A percentile compares a stretch with the other conserved stretches of the same genome.
Evolutionary conservation across 108 stramenopile genomes (phyloP).

Genomic region (Fistulifera pelliculosa): DNA sequence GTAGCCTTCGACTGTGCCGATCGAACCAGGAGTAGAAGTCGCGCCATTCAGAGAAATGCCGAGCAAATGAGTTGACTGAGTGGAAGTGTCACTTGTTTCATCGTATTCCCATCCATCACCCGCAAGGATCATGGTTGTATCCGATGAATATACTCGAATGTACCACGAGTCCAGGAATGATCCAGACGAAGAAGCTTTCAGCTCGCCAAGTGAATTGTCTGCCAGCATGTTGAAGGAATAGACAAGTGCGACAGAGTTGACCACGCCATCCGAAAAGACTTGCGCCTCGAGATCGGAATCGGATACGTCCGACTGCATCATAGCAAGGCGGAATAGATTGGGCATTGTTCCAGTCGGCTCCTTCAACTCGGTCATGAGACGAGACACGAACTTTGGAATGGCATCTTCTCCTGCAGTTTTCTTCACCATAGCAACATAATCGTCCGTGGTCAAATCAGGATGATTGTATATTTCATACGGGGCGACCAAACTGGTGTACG

Average conservation of each 20-base stretch:
- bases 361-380: conserved; percentile 1
- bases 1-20: conserved; percentile 34
- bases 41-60: conserved; percentile 24
- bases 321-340: conserved; percentile 3
- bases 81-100: not conserved
- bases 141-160: conserved; percentile 28
- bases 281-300: conserved; percentile 2
- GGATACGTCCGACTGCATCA: not conserved
- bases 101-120: conserved; percentile 23
- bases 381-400: conserved; percentile 19
- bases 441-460: conserved; percentile 16
- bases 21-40: conserved; percentile 15
- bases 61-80: conserved; percentile 23
- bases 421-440: conserved; percentile 14
- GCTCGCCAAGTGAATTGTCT: not conserved
- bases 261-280: conserved; percentile 4
- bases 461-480: conserved; percentile 20
- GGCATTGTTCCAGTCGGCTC: conserved; percentile 1
- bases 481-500: conserved; percentile 7
- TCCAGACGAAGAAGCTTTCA: not conserved
- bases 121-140: conserved; percentile 24
- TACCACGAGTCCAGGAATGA: conserved; percentile 12
- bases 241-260: conserved; percentile 16
- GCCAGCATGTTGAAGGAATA: conserved; percentile 18
- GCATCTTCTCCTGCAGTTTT: conserved; percentile 14